Percentiles rank a stretch among this genome's conserved stretches.
phyloP scores from a whole-genome alignment of 2,329 filamentous ascomycete species.

The Fusarium subtropicale region DNA sequence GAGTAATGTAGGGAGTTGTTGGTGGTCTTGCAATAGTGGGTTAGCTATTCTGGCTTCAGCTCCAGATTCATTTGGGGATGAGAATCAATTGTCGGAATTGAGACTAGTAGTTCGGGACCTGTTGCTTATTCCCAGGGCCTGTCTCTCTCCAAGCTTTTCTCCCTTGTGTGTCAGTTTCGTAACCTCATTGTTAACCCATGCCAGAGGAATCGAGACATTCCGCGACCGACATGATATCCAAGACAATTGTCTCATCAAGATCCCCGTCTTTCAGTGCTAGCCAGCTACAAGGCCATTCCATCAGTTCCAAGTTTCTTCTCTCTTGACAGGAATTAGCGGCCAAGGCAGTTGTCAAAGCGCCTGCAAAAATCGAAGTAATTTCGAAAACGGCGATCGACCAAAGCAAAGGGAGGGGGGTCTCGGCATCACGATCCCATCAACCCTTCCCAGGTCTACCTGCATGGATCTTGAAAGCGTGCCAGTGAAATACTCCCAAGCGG shows the following conservation, averaged over 20 bases:
- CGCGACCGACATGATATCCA: conserved; percentile 14
- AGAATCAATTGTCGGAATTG: conserved; percentile 2
- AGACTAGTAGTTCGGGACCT: conserved; percentile 8
- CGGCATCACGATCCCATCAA: conserved; percentile 21
- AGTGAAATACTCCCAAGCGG: conserved; percentile 7
- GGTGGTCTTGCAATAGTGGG: conserved; percentile 27
- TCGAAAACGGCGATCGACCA: conserved; percentile 11
- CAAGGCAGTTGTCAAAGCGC: neutral
- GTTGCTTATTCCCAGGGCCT: conserved; percentile 22
- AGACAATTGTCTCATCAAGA: conserved; percentile 13
- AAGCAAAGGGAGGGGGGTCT: neutral
- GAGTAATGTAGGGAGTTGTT: conserved; percentile 7
- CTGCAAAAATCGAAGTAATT: neutral
- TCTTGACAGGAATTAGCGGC: neutral
- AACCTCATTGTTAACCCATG: conserved; percentile 18
- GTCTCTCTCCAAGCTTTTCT: conserved; percentile 9
- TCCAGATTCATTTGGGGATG: neutral
- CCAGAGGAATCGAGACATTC: conserved; percentile 32
- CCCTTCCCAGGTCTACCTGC: conserved; percentile 5
- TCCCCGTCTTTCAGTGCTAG: conserved; percentile 10
- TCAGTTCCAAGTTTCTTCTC: conserved; percentile 13
- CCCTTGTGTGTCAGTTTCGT: conserved; percentile 36
- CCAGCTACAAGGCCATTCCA: conserved; percentile 21
- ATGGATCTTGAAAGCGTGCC: conserved; percentile 16
- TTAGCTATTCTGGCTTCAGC: conserved; percentile 7